Base-by-base conservation (phyloP, 371 early-diverging fungal genomes). In the Mucor piriformis region DNA sequence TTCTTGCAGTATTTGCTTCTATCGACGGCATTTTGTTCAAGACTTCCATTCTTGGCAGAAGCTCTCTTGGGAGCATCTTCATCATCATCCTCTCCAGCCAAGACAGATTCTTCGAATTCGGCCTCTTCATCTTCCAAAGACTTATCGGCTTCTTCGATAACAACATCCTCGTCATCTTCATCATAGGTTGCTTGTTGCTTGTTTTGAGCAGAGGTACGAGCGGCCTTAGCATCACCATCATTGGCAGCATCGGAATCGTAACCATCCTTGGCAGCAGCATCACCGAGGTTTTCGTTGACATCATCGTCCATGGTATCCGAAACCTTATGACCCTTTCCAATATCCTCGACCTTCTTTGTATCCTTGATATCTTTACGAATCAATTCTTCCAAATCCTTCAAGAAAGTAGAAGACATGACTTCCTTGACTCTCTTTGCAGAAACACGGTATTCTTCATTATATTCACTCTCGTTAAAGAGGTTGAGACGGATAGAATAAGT, bases 381-480 rank as follows among this genome's bases (percentile, higher is more conserved):
- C 25, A 68, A 84, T 12, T 84, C 86, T 64, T 92, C 93, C 38
- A 98, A 77, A 27, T 73, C 74, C 37, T 81, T 81, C 34, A 92
- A 74, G 67, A 96, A 95, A 23, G 82, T 73, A 32, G 64, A 50
- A 68, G 91, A 90, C 53, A 98, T 82, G 6, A 90, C 83, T 16
- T 72, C 64, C 69, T 90, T 89, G 11, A 98, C 82, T 27, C 87
- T 88, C 10, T 65, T 66, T 8, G 85, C 72, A 4, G 72, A 61
- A n/a, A 95, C 81, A 48, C 88, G 88, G 60, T 95, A 92, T 72
- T 95, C 94, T 18, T 80, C 74, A 49, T 74, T 64, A 69, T 92
- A 94, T 50, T 92, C 93, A 13, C 82, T 74, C 50, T 87, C 83
- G 7, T 84, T 77, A 86, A 95, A 96, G 67, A 98, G 77, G 54